These are phyloP conservation scores for Cornus florida DNA, from an alignment of 148 eudicot species.

Conservation along the genomic window DNA sequence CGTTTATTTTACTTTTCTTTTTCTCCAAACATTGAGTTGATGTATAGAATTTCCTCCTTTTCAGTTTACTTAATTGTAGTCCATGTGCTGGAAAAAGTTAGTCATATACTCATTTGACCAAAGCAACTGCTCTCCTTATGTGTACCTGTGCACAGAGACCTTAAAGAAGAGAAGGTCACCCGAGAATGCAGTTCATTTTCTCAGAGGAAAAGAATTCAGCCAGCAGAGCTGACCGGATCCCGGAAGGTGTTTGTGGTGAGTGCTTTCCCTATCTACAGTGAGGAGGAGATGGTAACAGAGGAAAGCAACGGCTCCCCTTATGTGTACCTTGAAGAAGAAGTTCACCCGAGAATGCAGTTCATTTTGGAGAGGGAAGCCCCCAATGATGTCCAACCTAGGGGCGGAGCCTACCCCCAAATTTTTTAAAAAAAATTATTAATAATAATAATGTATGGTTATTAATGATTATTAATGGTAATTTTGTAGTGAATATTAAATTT, in stretches of 20 bases:
- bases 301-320: slow-evolving; percentile 54
- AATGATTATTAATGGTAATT: no score
- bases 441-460: no score
- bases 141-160: no score
- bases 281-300: slow-evolving; percentile 50
- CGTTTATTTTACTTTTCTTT: no score
- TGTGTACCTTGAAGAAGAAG: slow-evolving; percentile 88
- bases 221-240: slow-evolving; percentile 73
- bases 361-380: slow-evolving; percentile 61
- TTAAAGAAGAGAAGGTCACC: no score
- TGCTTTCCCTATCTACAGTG: slow-evolving; percentile 80
- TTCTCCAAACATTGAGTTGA: not conserved
- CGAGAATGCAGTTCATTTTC: no score
- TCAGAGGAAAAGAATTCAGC: slow-evolving; percentile 73
- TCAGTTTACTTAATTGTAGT: not conserved
- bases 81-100: not conserved
- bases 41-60: no score
- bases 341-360: slow-evolving; percentile 60
- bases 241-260: slow-evolving; percentile 99
- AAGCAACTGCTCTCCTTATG: no score
- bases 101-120: not conserved
- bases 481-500: no score
- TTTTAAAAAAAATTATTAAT: no score
- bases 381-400: no score
- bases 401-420: no score